Evolutionary conservation across 352 stramenopile genomes (phyloP), one percentile per base, ranked within the genome.

Genomic region (Plasmopara halstedii): DNA sequence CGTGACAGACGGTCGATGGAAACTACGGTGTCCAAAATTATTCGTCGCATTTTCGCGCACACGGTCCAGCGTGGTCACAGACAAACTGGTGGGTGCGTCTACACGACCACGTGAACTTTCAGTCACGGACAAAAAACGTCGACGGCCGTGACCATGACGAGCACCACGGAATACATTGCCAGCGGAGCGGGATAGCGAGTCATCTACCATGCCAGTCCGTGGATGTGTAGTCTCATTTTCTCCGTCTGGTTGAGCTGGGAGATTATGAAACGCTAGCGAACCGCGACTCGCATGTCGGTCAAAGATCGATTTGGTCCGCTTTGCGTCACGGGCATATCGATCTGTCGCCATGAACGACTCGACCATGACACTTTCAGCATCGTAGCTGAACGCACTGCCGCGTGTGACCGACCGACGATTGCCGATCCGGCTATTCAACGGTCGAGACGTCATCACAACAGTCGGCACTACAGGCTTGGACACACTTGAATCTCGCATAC

Each of bases 321-420:
- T 71, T 1, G 57, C 45, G 13, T 69, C 62, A 23, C 53, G 62
- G 11, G 54, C 58, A 50, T 81, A 86, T 4, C 79, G 65, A 44
- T 93, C 72, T 6, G 74, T 85, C 0, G 80, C 74, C 67, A 94
- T 87, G 63, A 88, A 94, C 22, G 79, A 88, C 57, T 92, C 78
- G 20, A 90, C 83, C 83, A 94, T 92, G 31, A 94, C 76, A 64
- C 75, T 87, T 50, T 94, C 83, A 17, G 83, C 80, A 26, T 94
- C 83, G 64, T 94, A 94, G 53, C 83, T 92, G 59, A 94, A 94
- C 4, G 83, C 83, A 40, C 67, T 87, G 37, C 83, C 83, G 38
- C 83, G 74, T 20, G 66, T 73, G 5, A 50, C 37, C 1, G 60
- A 69, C 18, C 50, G 46, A n/a, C 52, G 71, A 62, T 46, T 70